Evolutionary conservation across 495 filamentous ascomycete species (phyloP).

Genomic region (Clohesyomyces aquaticus): DNA sequence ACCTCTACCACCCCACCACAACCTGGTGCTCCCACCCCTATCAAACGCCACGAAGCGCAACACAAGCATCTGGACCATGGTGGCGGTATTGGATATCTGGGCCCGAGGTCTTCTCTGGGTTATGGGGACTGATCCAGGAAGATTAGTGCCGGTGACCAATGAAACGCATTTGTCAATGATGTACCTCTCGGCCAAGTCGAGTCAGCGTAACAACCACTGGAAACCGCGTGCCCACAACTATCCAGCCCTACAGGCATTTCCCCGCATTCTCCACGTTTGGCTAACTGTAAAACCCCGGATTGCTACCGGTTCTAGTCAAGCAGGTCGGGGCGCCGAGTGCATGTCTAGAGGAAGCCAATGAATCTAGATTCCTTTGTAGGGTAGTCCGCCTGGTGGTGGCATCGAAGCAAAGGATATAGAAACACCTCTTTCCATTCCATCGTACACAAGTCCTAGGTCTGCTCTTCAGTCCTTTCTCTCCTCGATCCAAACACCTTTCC

Average conservation of each 20-base stretch:
- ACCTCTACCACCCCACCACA: neutral
- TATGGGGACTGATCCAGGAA: neutral
- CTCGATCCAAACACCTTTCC: too few relatives aligned
- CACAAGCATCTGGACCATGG: constrained; percentile 2
- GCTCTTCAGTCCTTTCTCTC: neutral
- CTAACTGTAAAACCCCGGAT: constrained; percentile 14
- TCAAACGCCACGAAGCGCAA: neutral
- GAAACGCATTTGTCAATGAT: neutral
- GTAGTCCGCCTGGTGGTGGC: neutral
- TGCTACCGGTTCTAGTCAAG: neutral
- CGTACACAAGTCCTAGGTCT: too few relatives aligned
- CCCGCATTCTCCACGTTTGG: constrained; percentile 21
- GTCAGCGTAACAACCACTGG: constrained; percentile 13
- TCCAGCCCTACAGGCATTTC: constrained; percentile 1
- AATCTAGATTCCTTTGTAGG: constrained; percentile 19
- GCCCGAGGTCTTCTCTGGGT: constrained; percentile 2
- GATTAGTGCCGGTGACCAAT: constrained; percentile 1
- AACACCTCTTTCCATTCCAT: too few relatives aligned
- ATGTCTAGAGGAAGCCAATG: neutral
- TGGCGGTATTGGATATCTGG: constrained; percentile 11
- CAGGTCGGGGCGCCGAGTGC: neutral
- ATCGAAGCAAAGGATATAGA: too few relatives aligned
- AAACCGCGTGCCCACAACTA: neutral
- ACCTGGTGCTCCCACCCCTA: neutral
- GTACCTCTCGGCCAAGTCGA: constrained; percentile 9